A percentile compares a stretch with the other conserved stretches of the same genome.
Conservation (phyloP, 192 early-diverging fungal species). For the Backusella mclennaniae region DNA sequence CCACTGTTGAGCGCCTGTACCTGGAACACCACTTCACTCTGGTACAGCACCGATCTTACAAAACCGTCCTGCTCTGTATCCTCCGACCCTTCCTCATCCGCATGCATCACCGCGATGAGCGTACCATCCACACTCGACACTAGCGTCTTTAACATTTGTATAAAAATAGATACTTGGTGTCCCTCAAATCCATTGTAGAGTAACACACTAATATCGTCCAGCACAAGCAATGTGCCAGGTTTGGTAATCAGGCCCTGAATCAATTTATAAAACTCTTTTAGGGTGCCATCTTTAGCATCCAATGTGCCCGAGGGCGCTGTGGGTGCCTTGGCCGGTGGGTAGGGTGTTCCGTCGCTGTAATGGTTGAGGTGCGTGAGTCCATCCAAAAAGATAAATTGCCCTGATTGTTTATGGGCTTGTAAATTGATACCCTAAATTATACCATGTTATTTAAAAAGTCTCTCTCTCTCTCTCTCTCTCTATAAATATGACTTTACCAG, state of each 20-base stretch:
- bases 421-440: conserved; percentile 51
- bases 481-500: conserved; percentile 30
- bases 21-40: conserved; percentile 48
- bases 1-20: conserved; percentile 51
- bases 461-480: background rate
- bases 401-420: conserved; percentile 40
- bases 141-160: conserved; percentile 43
- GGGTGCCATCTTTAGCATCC: conserved; percentile 25
- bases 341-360: conserved; percentile 35
- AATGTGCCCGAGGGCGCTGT: conserved; percentile 27
- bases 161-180: conserved; percentile 37
- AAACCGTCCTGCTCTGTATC: conserved; percentile 47
- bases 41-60: conserved; percentile 45
- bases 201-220: conserved; percentile 55
- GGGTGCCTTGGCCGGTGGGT: conserved; percentile 22
- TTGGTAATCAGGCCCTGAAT: conserved; percentile 28
- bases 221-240: conserved; percentile 39
- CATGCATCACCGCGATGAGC: conserved; percentile 51
- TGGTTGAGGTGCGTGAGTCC: conserved; percentile 52
- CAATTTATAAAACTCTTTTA: conserved; percentile 40
- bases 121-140: conserved; percentile 48
- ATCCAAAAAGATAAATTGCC: conserved; percentile 52
- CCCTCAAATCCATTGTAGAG: conserved; percentile 45
- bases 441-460: too few relatives aligned
- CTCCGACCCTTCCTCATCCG: conserved; percentile 46